Percentiles rank a stretch among this genome's conserved stretches.
Conservation (phyloP, 495 filamentous ascomycete genomes). For the Delitschia confertaspora region DNA sequence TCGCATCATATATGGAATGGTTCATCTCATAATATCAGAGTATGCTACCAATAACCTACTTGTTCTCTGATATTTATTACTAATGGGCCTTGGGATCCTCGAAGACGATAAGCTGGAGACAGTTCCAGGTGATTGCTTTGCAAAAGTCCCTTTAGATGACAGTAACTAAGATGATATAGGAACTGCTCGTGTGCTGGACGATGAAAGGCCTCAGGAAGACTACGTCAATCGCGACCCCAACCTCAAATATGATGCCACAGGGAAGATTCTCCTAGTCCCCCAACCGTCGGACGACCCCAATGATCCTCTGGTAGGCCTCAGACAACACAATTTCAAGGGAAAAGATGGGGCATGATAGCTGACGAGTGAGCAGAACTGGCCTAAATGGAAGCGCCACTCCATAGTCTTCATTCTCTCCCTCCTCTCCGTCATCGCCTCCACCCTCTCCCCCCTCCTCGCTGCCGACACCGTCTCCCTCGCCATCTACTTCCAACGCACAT, state of each 20-base stretch:
- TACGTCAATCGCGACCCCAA: constrained; percentile 21
- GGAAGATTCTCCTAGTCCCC: constrained; percentile 36
- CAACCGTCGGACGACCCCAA: constrained; percentile 36
- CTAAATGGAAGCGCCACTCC: constrained; percentile 74
- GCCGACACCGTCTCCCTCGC: constrained; percentile 71
- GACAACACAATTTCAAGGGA: neutral
- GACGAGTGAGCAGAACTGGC: constrained; percentile 77
- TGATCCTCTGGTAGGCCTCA: constrained; percentile 50
- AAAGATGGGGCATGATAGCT: constrained; percentile 28
- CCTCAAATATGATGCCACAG: constrained; percentile 31
- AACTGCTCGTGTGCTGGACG: constrained; percentile 24
- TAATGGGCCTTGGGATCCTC: constrained; percentile 85
- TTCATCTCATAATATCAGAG: too few relatives aligned
- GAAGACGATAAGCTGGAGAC: constrained; percentile 53
- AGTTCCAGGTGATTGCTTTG: constrained; percentile 45
- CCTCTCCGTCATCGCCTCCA: constrained; percentile 69
- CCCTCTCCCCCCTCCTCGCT: constrained; percentile 74
- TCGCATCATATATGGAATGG: too few relatives aligned
- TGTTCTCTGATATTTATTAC: too few relatives aligned
- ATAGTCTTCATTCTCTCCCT: constrained; percentile 71
- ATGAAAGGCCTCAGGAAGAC: constrained; percentile 14
- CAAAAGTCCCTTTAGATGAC: neutral
- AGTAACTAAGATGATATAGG: constrained; percentile 4
- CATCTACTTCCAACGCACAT: constrained; percentile 47
- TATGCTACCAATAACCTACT: too few relatives aligned